These are phyloP conservation scores for Friedmanniomyces endolithicus DNA, from an alignment of 495 filamentous ascomycete species.

Conservation along the genomic window DNA sequence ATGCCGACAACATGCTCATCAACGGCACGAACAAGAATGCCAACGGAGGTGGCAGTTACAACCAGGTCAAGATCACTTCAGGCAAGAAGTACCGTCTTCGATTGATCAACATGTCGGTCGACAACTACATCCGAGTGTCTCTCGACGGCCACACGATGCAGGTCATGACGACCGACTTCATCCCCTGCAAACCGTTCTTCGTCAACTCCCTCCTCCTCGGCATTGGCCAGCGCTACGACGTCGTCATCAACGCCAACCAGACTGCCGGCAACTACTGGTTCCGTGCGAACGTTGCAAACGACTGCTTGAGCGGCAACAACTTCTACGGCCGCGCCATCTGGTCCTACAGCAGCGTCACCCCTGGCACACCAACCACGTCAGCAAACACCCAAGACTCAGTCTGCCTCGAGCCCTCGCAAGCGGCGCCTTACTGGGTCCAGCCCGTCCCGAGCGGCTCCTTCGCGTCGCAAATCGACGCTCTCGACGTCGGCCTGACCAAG, in stretches of 20 bases:
- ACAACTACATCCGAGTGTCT: conserved; percentile 21
- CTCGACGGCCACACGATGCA: conserved; percentile 26
- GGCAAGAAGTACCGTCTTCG: conserved; percentile 32
- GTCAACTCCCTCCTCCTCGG: conserved; percentile 22
- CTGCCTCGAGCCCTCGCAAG: conserved; percentile 24
- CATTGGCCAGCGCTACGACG: conserved; percentile 33
- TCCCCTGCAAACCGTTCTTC: conserved; percentile 27
- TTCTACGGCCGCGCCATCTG: conserved; percentile 23
- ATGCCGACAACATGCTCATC: conserved; percentile 25
- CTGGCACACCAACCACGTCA: conserved; percentile 16
- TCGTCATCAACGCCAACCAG: conserved; percentile 29
- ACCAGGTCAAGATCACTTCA: conserved; percentile 18
- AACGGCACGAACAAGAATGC: conserved; percentile 29
- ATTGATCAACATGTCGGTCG: conserved; percentile 27
- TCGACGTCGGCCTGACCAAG: conserved; percentile 10
- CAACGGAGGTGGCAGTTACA: conserved; percentile 21
- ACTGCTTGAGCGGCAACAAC: conserved; percentile 15
- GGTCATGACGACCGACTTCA: conserved; percentile 30
- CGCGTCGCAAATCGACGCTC: background rate
- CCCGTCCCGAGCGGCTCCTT: conserved; percentile 10
- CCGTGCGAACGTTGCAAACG: conserved; percentile 21
- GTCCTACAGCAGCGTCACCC: conserved; percentile 22
- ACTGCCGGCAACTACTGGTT: conserved; percentile 30
- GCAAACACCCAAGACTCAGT: conserved; percentile 8
- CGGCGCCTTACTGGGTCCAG: conserved; percentile 21